Base-by-base conservation (phyloP, 2,329 filamentous ascomycete species). In the Chaetomium globosum region DNA sequence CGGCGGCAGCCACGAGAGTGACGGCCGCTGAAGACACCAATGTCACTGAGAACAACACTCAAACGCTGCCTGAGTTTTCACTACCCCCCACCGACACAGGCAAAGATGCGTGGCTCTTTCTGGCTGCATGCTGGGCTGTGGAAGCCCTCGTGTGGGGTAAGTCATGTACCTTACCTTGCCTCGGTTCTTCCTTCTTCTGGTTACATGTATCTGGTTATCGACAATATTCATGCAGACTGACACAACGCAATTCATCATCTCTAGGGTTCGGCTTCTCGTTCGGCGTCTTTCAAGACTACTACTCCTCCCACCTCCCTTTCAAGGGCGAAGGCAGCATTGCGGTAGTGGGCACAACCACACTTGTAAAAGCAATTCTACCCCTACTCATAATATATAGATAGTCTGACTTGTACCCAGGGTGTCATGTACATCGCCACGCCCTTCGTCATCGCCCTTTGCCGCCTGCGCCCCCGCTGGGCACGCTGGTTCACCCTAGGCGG, bases 231-330 rank as follows among this genome's bases (percentile, higher is more conserved):
- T n/a, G n/a, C n/a, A 5, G 16, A 19, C 13, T 43, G 31, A 1
- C 2, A 23, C 30, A 5, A 39, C 36, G 16, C 2, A 16, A 39
- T 46, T 0, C 16, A 4, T 39, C 39, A 89, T 1, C 16, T 43
- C 16, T 6, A 43, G 87, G 88, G 1, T 89, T 90, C 64, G 85
- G 87, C 0, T 87, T 88, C 63, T 82, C 87, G 0, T 92, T 87
- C 73, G 89, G 89, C 46, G 81, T 91, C 23, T 91, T 91, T 71
- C 87, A 90, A 69, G 83, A 88, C 56, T 88, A 89, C 74, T 91
- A 91, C 73, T 82, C 80, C 33, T 82, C 79, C 1, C 80, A 87
- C 63, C 80, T 81, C 4, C 83, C 85, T 1, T 91, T 91, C 63
- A 75, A 77, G 3, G 81, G 80, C 2, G 80, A 81, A 0, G 78